Conservation (phyloP, 2,329 filamentous ascomycete species). For the Aspergillus hortae region DNA sequence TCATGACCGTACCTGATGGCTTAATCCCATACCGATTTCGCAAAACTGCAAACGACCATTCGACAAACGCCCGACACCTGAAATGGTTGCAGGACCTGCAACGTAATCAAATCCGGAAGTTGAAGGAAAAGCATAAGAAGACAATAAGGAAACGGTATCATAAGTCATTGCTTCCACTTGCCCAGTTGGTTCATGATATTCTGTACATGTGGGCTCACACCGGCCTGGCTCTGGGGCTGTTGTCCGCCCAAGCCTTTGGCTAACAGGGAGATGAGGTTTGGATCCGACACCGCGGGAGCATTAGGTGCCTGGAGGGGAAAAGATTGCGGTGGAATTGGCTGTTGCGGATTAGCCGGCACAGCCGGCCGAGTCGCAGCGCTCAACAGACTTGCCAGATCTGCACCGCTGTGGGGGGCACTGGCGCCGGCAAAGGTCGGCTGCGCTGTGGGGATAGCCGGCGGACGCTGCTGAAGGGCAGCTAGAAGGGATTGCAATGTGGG, state of each 20-base stretch:
- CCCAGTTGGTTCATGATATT: conserved; percentile 47
- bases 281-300: conserved; percentile 28
- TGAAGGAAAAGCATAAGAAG: conserved; percentile 17
- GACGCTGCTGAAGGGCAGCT: conserved; percentile 52
- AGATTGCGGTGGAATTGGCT: conserved; percentile 24
- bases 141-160: conserved; percentile 13
- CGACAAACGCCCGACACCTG: conserved; percentile 16
- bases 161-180: conserved; percentile 45
- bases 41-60: conserved; percentile 12
- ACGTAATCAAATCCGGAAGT: conserved; percentile 10
- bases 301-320: conserved; percentile 28
- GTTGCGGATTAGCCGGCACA: conserved; percentile 28
- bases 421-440: conserved; percentile 33
- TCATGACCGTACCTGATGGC: conserved; percentile 6
- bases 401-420: conserved; percentile 28
- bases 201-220: conserved; percentile 40
- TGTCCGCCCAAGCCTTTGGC: conserved; percentile 36
- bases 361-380: conserved; percentile 37
- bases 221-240: conserved; percentile 32
- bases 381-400: conserved; percentile 42
- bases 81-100: conserved; percentile 8
- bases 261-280: conserved; percentile 36
- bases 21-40: conserved; percentile 2
- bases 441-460: conserved; percentile 34
- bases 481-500: conserved; percentile 68